Conservation (phyloP, 257 asterid genomes). For the Solanum peruvianum region DNA sequence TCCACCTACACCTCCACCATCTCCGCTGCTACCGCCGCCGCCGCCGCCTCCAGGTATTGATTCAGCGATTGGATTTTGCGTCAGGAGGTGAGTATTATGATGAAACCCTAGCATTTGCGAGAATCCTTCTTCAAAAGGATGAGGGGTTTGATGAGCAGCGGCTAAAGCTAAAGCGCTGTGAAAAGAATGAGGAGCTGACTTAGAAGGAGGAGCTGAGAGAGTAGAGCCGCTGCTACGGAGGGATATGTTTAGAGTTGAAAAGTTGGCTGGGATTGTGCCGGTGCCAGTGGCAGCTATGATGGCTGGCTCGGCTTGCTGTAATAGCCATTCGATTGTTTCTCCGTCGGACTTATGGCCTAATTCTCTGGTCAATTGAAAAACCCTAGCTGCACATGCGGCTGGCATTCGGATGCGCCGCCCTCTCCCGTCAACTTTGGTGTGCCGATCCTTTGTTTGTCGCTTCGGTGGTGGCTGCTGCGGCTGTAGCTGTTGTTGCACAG, state of each 20-base stretch:
- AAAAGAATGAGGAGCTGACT: constrained; percentile 54
- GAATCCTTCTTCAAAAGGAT: constrained; percentile 41
- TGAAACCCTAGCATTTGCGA: constrained; percentile 73
- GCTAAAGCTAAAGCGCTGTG: constrained; percentile 45
- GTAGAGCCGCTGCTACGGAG: constrained; percentile 61
- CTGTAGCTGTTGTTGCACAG: too few species aligned
- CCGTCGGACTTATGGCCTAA: constrained; percentile 72
- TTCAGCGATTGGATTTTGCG: constrained; percentile 30
- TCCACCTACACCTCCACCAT: constrained; percentile 14
- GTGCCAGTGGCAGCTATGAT: constrained; percentile 76
- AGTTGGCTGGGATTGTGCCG: constrained; percentile 73
- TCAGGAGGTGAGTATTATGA: constrained; percentile 21
- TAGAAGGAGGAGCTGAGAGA: constrained; percentile 53
- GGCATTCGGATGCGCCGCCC: constrained; percentile 90
- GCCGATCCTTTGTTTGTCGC: constrained; percentile 66
- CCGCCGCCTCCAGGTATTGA: constrained; percentile 21
- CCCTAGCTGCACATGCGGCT: constrained; percentile 77
- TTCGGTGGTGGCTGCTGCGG: constrained; percentile 19
- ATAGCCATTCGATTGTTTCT: constrained; percentile 70
- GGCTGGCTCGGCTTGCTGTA: constrained; percentile 77
- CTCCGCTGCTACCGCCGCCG: constrained; percentile 22
- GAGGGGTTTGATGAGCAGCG: constrained; percentile 15
- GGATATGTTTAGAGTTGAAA: constrained; percentile 51
- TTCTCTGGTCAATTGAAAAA: constrained; percentile 62
- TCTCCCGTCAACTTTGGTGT: constrained; percentile 77